Evolutionary conservation across 352 stramenopile species (phyloP).

Genomic region (Globisporangium emineosum): DNA sequence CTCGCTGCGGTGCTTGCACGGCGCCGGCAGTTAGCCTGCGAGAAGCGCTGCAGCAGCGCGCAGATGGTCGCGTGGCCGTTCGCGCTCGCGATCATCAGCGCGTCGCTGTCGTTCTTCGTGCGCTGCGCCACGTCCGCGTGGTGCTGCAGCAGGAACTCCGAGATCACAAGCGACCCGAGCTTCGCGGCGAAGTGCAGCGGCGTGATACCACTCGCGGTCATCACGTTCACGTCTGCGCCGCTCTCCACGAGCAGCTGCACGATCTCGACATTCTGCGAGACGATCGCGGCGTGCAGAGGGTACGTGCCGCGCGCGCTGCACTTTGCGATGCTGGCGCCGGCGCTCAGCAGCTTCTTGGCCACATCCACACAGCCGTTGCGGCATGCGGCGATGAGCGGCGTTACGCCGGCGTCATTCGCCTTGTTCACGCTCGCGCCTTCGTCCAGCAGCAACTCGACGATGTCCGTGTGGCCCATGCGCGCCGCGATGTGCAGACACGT

Average conservation of each 20-base stretch:
- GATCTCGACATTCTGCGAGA: slow-evolving; percentile 62
- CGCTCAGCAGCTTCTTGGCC: slow-evolving; percentile 48
- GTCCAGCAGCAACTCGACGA: slow-evolving; percentile 61
- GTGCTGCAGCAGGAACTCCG: slow-evolving; percentile 62
- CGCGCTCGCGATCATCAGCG: slow-evolving; percentile 66
- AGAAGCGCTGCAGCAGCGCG: slow-evolving; percentile 59
- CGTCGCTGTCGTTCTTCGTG: slow-evolving; percentile 77
- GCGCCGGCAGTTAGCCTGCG: slow-evolving; percentile 14
- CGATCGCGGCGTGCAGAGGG: slow-evolving; percentile 60
- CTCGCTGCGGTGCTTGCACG: slow-evolving; percentile 15
- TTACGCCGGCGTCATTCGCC: slow-evolving; percentile 58
- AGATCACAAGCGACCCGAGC: slow-evolving; percentile 52
- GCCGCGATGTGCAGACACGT: slow-evolving; percentile 72
- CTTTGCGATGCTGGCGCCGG: slow-evolving; percentile 37
- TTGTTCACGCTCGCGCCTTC: slow-evolving; percentile 64
- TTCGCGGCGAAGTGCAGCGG: slow-evolving; percentile 77
- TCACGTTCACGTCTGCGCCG: slow-evolving; percentile 67
- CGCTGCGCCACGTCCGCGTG: slow-evolving; percentile 59
- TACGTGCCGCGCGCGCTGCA: slow-evolving; percentile 58
- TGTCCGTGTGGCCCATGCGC: slow-evolving; percentile 61
- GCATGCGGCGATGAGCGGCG: slow-evolving; percentile 66
- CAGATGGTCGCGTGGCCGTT: slow-evolving; percentile 66
- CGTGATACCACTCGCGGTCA: slow-evolving; percentile 67
- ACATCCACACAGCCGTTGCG: slow-evolving; percentile 58
- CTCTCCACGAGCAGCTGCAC: slow-evolving; percentile 61